Evolutionary conservation across 495 filamentous ascomycete genomes (phyloP), one percentile per base, ranked within the genome.

Genomic region (Xylaria intraflava): DNA sequence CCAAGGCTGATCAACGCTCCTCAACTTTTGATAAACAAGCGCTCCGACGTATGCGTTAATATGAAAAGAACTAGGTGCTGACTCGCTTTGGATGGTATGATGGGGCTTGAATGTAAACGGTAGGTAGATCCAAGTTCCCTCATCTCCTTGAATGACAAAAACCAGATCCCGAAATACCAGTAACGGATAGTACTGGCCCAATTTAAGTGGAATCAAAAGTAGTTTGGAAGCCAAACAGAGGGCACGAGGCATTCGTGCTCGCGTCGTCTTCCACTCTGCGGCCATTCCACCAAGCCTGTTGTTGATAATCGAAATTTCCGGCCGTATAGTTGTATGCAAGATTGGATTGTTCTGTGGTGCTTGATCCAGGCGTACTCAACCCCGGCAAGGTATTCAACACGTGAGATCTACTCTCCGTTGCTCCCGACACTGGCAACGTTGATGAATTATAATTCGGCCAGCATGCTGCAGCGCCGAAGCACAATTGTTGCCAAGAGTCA

Each of bases 301-400:
- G 49, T 19, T 35, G 14, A 31, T 40, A 23, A 9, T 39, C 26
- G 11, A 40, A 19, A n/a, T 36, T 38, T 3, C 20, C 19, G 6
- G 12, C 36, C 8, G 24, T 39, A 31, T 41, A 38, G 12, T 40
- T 14, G 17, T 53, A 46, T 6, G 51, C 31, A 23, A 29, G 11
- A 24, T 53, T 45, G 17, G 51, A 46, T 14, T 46, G 42, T 23
- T 44, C 51, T 2, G 42, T 46, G 8, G 46, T 53, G 33, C 31
- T 46, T 31, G 51, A 46, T 6, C 22, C 31, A 7, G 31, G 42
- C 5, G 51, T 46, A 4, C 12, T 24, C 42, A 23, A 17, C 29
- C 42, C 24, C 45, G 35, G 42, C 6, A 9, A 1, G 20, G 17
- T 35, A 26, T 7, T 14, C 3, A 33, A 16, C 43, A 41, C 36